phyloP scores from a whole-genome alignment of 169 alveolate species.

The Sarcocystis neurona region DNA sequence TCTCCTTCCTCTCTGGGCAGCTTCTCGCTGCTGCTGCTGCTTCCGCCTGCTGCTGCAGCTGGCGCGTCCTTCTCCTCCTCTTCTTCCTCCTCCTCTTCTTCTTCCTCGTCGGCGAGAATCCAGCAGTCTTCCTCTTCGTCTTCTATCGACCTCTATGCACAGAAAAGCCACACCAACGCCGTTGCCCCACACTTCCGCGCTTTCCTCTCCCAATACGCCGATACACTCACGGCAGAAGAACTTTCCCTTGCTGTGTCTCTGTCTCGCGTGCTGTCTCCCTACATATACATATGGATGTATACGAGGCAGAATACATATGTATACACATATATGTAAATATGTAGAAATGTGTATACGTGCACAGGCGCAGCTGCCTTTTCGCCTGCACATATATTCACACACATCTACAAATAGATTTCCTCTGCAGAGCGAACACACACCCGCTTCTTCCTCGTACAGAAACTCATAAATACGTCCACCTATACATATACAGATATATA shows the following conservation, averaged over 20 bases:
- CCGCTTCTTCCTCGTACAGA: no score
- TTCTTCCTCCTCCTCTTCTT: constrained; percentile 4
- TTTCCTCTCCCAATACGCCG: no score
- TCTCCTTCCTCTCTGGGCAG: neutral
- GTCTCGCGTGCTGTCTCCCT: no score
- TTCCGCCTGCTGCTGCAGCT: neutral
- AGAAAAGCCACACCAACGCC: neutral
- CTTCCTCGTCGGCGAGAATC: constrained; percentile 9
- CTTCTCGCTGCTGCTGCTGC: neutral
- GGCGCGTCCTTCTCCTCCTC: neutral
- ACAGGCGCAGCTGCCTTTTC: neutral
- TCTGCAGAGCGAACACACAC: no score
- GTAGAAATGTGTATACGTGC: neutral
- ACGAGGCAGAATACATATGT: neutral
- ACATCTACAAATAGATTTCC: neutral
- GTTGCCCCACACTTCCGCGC: no score
- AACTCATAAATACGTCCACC: no score
- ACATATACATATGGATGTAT: no score
- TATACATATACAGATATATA: no score
- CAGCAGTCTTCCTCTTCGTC: constrained; percentile 32
- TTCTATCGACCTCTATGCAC: neutral
- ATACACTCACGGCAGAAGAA: no score
- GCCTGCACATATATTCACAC: neutral
- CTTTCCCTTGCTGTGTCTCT: no score
- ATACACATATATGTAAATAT: neutral